Evolutionary conservation across 257 asterid genomes (phyloP), one percentile per base, ranked within the genome.

Genomic region (Mentha longifolia): DNA sequence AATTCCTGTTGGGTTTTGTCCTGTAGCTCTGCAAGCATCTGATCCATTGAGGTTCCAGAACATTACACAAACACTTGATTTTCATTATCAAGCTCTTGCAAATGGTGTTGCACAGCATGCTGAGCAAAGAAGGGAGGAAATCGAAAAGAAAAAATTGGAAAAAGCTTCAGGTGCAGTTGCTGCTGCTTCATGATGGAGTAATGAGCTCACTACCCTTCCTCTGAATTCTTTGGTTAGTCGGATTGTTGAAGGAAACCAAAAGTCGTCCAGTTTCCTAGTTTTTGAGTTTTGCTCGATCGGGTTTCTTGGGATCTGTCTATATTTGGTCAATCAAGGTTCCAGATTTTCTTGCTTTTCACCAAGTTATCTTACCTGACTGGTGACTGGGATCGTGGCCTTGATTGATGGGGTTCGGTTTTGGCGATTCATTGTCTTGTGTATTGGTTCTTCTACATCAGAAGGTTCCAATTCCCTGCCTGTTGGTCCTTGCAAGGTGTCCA

Each of bases 101-200:
- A 87, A 87, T 71, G 94, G 98, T 7, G 86, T 95, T 77, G 99
- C 98, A 39, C 96, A 88, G 89, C 99, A 95, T 71, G 96, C 99
- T 42, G 97, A 85, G 70, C 85, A 68, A 73, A 87, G 97, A 79
- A 82, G 90, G 84, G 79, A 66, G 19, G 98, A 87, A 55, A 90
- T 95, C 19, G 98, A 92, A 83, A 94, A 87, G 78, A 91, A 86
- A 76, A 92, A 80, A 71, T 0, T 90, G 79, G 95, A 85, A 74
- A 91, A 94, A 81, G 84, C 88, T 39, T 35, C 96, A 12, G 80
- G 83, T 37, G 83, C 84, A 33, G 80, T 87, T 9, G 70, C 60
- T 19, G 83, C 80, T 45, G 84, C 90, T 25, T 76, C 90, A n/a
- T 87, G 85, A 85, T 30, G 5, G 73, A 50, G 28, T 28, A 47